Evolutionary conservation across 1,139 yeast genomes (phyloP).

Genomic region (Candida dubliniensis): DNA sequence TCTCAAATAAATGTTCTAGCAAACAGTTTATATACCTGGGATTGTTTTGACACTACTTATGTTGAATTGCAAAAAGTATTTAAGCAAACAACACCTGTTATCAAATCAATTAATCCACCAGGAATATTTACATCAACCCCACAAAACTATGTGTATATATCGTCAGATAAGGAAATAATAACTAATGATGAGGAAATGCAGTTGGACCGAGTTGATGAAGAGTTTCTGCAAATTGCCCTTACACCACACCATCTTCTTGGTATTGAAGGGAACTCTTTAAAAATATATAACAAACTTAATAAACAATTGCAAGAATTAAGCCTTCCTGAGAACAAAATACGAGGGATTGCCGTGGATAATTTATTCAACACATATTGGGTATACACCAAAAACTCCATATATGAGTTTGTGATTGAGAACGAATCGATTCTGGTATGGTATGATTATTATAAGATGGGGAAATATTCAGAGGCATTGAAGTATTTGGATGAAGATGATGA

Average conservation of each 20-base stretch:
- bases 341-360: slow-evolving; percentile 64
- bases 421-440: slow-evolving; percentile 81
- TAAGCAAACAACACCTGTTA: slow-evolving; percentile 22
- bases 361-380: slow-evolving; percentile 30
- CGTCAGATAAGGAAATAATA: slow-evolving; percentile 18
- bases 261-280: slow-evolving; percentile 17
- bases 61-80: slow-evolving; percentile 32
- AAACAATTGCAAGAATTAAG: slow-evolving; percentile 13
- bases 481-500: slow-evolving; percentile 36
- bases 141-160: slow-evolving; percentile 7
- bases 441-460: slow-evolving; percentile 58
- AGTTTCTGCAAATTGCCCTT: slow-evolving; percentile 16
- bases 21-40: slow-evolving; percentile 30
- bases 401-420: slow-evolving; percentile 60
- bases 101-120: slow-evolving; percentile 2
- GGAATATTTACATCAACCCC: slow-evolving; percentile 6
- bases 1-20: slow-evolving; percentile 26
- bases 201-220: slow-evolving; percentile 12
- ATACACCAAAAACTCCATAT: slow-evolving; percentile 20
- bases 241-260: slow-evolving; percentile 29
- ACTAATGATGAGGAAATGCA: slow-evolving; percentile 31
- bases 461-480: slow-evolving; percentile 68
- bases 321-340: slow-evolving; percentile 34
- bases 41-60: slow-evolving; percentile 32
- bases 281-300: slow-evolving; percentile 28